These are phyloP conservation scores for Ophiocordyceps australis DNA, from an alignment of 2,329 filamentous ascomycete species.

Conservation along the genomic window DNA sequence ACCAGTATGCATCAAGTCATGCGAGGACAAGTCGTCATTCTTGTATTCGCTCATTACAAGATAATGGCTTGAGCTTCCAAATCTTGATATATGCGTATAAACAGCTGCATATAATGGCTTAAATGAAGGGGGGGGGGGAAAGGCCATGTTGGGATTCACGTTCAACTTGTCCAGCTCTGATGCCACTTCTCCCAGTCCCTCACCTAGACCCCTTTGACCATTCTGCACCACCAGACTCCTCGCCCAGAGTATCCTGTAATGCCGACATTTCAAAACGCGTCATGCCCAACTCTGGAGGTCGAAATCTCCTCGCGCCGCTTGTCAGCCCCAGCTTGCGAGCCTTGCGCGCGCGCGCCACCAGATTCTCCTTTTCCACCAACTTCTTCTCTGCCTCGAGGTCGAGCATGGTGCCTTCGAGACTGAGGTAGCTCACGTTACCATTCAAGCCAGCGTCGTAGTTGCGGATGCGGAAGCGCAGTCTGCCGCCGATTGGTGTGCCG, in stretches of 20 bases:
- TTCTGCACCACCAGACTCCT: neutral
- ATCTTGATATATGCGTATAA: too few relatives aligned
- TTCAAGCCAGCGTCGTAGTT: slow-evolving; percentile 70
- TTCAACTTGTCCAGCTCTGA: too few relatives aligned
- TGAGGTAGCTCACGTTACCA: slow-evolving; percentile 61
- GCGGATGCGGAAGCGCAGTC: slow-evolving; percentile 59
- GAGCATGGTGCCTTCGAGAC: slow-evolving; percentile 78
- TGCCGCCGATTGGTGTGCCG: slow-evolving; percentile 52
- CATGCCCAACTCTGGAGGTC: slow-evolving; percentile 34
- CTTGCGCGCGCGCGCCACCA: slow-evolving; percentile 17
- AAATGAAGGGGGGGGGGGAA: too few relatives aligned
- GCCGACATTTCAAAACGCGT: slow-evolving; percentile 30
- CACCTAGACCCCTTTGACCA: slow-evolving; percentile 11
- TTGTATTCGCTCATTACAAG: too few relatives aligned
- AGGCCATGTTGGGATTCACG: too few relatives aligned
- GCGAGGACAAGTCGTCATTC: too few relatives aligned
- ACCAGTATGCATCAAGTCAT: too few relatives aligned
- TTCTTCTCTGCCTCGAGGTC: slow-evolving; percentile 45
- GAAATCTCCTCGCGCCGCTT: slow-evolving; percentile 14
- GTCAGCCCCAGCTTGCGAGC: slow-evolving; percentile 14
- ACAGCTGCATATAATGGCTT: too few relatives aligned
- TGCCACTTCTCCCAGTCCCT: too few relatives aligned
- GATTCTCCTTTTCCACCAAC: slow-evolving; percentile 26
- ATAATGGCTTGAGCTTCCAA: too few relatives aligned
- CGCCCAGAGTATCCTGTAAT: slow-evolving; percentile 2